A percentile compares a stretch with the other conserved stretches of the same genome.
Evolutionary conservation across 2,329 filamentous ascomycete species (phyloP).

Genomic region (Monosporascus sp.): DNA sequence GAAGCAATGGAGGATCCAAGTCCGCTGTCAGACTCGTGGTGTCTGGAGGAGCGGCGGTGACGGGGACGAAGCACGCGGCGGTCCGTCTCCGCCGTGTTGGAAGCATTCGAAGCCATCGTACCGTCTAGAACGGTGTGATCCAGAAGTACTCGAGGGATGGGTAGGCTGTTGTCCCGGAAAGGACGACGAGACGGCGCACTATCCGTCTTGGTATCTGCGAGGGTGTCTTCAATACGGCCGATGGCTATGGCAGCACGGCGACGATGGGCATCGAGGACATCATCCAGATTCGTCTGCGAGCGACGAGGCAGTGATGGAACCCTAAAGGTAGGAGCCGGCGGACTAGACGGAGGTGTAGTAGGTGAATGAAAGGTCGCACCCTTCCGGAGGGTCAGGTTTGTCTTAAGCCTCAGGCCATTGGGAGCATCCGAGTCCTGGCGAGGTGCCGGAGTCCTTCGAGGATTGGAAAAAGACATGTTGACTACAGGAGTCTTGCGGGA

Average conservation of each 20-base stretch:
- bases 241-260: slow-evolving; percentile 64
- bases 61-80: slow-evolving; percentile 49
- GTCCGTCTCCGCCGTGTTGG: slow-evolving; percentile 30
- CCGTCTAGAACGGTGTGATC: slow-evolving; percentile 48
- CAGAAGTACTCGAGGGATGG: slow-evolving; percentile 55
- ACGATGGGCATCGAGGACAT: slow-evolving; percentile 64
- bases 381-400: slow-evolving; percentile 59
- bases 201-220: slow-evolving; percentile 40
- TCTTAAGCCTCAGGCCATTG: slow-evolving; percentile 43
- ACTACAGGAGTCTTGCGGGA: slow-evolving; percentile 16
- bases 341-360: slow-evolving; percentile 33
- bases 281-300: slow-evolving; percentile 64
- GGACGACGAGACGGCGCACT: slow-evolving; percentile 32
- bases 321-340: slow-evolving; percentile 31
- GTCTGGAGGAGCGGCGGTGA: slow-evolving; percentile 50
- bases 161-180: slow-evolving; percentile 52
- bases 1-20: slow-evolving; percentile 76
- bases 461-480: slow-evolving; percentile 44
- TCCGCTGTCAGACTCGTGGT: slow-evolving; percentile 80
- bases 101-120: slow-evolving; percentile 36
- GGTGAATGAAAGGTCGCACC: slow-evolving; percentile 62
- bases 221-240: slow-evolving; percentile 58
- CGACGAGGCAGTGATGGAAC: slow-evolving; percentile 56
- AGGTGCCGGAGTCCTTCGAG: slow-evolving; percentile 41
- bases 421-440: slow-evolving; percentile 33